Base-by-base conservation (phyloP, 1,284 basidiomycete genomes). In the Malassezia vespertilionis region DNA sequence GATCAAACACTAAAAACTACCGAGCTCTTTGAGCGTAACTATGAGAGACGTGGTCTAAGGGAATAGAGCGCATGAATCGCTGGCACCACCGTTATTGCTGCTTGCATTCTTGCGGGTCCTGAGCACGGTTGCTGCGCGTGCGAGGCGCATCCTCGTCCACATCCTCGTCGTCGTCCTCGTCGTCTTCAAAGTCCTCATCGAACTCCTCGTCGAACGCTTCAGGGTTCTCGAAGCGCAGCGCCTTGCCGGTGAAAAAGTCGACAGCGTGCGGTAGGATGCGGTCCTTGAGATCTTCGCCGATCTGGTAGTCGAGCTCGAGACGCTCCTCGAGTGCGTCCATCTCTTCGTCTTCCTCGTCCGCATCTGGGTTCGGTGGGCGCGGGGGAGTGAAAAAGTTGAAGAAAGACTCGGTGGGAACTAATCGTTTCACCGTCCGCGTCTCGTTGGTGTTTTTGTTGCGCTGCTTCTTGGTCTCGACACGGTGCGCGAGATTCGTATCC, bases 381-480 rank as follows among this genome's bases (percentile, higher is more conserved):
- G 65, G 67, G 28, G 65, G 67, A 35, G 63, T 57, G 57, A 70
- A 70, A 44, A 70, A 70, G 65, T 70, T 69, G 61, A 70, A 70
- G 62, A 70, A 69, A 17, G 62, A 65, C 40, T 69, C 66, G 46
- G 61, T 61, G 18, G 67, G 67, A 9, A 70, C 67, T 21, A 65
- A 60, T 23, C 67, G 58, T 60, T 70, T 70, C 47, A 70, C 65
- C 28, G 65, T 69, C 24, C 67, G 58, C 14, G 65, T 69, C 60
- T 70, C 65, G 63, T 70, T 70, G 36, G 67, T 70, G 61, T 70
- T 69, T 61, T 96, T 97, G 77, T 96, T 96, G 64, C 90, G 78
- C 75, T 96, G 91, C 78, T 95, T 96, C 80, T 95, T 95, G 72
- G 95, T 90, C 76, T 96, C 91, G 63, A 88, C 83, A 76, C 87